phyloP scores from a whole-genome alignment of 1,139 yeast species.

The Suhomyces chickasaworum region DNA sequence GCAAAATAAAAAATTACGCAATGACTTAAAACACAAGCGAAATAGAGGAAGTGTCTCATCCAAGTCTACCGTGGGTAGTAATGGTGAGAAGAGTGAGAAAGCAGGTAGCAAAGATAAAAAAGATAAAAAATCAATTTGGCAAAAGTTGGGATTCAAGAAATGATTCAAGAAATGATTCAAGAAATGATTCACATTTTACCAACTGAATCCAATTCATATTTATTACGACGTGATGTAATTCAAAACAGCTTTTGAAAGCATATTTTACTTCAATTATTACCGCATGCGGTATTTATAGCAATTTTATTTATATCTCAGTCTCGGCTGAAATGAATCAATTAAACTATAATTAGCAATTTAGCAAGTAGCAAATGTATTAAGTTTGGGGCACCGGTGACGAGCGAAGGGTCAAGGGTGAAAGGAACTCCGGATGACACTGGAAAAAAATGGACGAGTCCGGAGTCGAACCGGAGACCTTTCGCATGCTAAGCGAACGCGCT shows the following conservation, averaged over 20 bases:
- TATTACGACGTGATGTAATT: conserved; percentile 1
- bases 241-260: background rate
- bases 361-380: background rate
- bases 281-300: background rate
- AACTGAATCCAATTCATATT: conserved; percentile 1
- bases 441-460: conserved; percentile 75
- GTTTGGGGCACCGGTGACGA: background rate
- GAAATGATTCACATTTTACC: conserved; percentile 23
- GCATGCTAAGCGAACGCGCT: conserved; percentile 92
- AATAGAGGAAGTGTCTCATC: conserved; percentile 14
- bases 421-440: too few species aligned
- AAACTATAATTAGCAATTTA: background rate
- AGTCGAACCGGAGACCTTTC: conserved; percentile 90
- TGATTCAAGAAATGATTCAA: conserved; percentile 36
- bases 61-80: conserved; percentile 17
- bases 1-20: conserved; percentile 27
- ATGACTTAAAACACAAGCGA: conserved; percentile 20
- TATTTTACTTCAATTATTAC: background rate
- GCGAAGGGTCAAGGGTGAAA: too few species aligned
- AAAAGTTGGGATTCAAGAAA: conserved; percentile 36
- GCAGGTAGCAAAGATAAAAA: conserved; percentile 19
- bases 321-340: background rate
- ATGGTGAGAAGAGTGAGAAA: conserved; percentile 24
- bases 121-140: conserved; percentile 35
- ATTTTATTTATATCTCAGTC: background rate